These are phyloP conservation scores for Monilinia vaccinii-corymbosi DNA, from an alignment of 2,329 filamentous ascomycete species.

Conservation along the genomic window DNA sequence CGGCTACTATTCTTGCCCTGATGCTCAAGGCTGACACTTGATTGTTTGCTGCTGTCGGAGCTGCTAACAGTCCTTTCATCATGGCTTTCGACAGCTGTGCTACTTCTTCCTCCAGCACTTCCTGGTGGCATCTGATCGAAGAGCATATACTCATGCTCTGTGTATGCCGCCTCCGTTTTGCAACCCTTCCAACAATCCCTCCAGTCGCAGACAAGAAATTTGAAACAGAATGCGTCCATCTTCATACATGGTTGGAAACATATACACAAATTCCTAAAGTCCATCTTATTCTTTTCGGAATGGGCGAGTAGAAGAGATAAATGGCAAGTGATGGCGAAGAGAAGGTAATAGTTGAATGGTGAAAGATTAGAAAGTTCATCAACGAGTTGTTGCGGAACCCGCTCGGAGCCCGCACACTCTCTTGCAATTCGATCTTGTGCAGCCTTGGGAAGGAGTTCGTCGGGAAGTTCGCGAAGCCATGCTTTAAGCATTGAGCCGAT, in stretches of 20 bases:
- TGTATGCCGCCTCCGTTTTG: constrained; percentile 75
- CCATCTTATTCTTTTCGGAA: constrained; percentile 96
- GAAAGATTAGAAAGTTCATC: constrained; percentile 91
- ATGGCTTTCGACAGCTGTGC: constrained; percentile 27
- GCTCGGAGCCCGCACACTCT: constrained; percentile 69
- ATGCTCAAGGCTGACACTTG: constrained; percentile 28
- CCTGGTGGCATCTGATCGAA: constrained; percentile 49
- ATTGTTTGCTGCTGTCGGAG: constrained; percentile 53
- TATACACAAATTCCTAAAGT: constrained; percentile 89
- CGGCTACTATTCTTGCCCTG: constrained; percentile 6
- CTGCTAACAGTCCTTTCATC: constrained; percentile 54
- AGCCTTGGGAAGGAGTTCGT: constrained; percentile 82
- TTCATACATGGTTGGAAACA: constrained; percentile 97
- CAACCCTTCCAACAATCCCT: constrained; percentile 95
- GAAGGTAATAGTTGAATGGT: constrained; percentile 93
- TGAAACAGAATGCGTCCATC: constrained; percentile 91
- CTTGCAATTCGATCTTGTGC: constrained; percentile 72
- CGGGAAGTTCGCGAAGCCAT: constrained; percentile 89
- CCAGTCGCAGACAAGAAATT: constrained; percentile 92
- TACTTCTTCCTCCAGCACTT: constrained; percentile 24
- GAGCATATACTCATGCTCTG: constrained; percentile 57
- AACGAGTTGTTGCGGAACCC: constrained; percentile 75
- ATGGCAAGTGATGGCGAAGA: constrained; percentile 95
- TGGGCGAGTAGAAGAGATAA: constrained; percentile 85
- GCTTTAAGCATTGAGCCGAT: constrained; percentile 94